phyloP scores from a whole-genome alignment of 169 alveolate genomes.

The Plasmodium cynomolgi region DNA sequence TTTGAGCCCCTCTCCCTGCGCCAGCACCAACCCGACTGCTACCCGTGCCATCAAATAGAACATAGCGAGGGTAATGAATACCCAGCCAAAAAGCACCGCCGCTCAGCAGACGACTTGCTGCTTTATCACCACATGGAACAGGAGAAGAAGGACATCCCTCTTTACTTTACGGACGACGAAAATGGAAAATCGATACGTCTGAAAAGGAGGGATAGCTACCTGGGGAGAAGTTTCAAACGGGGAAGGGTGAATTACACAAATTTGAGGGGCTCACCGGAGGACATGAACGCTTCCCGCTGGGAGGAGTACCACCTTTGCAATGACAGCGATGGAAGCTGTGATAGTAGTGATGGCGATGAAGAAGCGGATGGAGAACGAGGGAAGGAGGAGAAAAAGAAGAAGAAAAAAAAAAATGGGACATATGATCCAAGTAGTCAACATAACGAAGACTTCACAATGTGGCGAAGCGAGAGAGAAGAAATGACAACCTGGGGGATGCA shows the following conservation, averaged over 20 bases:
- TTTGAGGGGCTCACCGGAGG: neutral
- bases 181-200: neutral
- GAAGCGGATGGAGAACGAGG: neutral
- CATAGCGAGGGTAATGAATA: neutral
- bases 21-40: neutral
- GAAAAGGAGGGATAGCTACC: neutral
- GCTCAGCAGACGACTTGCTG: neutral
- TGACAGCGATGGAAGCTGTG: neutral
- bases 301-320: neutral
- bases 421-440: neutral
- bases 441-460: neutral
- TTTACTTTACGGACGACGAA: slow-evolving; percentile 63
- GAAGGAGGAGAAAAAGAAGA: neutral
- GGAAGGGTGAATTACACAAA: neutral
- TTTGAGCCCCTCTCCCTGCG: neutral
- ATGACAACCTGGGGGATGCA: neutral
- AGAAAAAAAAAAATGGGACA: neutral
- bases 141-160: slow-evolving; percentile 35
- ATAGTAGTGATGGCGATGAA: neutral
- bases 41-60: neutral
- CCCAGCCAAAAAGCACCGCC: neutral
- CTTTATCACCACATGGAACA: neutral
- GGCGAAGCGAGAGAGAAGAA: neutral
- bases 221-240: neutral
- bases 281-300: neutral